These are phyloP conservation scores for Cynara cardunculus DNA, from an alignment of 129 eudicot genomes.

Conservation along the genomic window DNA sequence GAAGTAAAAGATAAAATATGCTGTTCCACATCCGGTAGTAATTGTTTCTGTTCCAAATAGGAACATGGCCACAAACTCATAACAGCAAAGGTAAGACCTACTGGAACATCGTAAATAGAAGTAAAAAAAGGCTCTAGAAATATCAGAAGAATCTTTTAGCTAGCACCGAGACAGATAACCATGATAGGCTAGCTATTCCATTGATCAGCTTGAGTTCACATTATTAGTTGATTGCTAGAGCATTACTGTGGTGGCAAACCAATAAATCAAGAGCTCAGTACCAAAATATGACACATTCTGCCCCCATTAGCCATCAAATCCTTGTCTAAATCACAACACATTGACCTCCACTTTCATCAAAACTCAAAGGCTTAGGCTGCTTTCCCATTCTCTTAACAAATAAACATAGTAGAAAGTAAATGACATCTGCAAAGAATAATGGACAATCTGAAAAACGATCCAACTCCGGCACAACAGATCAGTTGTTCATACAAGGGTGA, in stretches of 20 bases:
- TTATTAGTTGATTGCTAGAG: neutral
- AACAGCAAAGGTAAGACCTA: neutral
- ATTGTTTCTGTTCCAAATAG: neutral
- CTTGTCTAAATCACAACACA: neutral
- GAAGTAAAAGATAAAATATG: neutral
- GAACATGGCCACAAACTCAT: slow-evolving; percentile 11
- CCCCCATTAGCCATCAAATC: neutral
- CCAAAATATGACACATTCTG: neutral
- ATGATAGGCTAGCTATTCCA: neutral
- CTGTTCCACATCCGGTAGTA: neutral
- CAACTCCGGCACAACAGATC: too few species aligned
- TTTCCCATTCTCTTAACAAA: neutral
- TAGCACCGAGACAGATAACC: neutral
- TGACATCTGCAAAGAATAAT: neutral
- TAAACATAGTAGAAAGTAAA: neutral
- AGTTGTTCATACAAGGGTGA: too few species aligned
- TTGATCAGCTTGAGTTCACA: neutral
- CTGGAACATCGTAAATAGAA: neutral
- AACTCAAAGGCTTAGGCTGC: neutral
- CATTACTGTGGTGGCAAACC: neutral
- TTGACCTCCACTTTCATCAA: neutral
- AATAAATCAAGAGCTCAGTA: neutral
- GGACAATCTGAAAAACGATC: neutral
- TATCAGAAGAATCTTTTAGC: neutral
- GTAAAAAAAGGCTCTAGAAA: neutral